These are phyloP conservation scores for Ustilago loliicola DNA, from an alignment of 1,284 basidiomycete species.

Conservation along the genomic window DNA sequence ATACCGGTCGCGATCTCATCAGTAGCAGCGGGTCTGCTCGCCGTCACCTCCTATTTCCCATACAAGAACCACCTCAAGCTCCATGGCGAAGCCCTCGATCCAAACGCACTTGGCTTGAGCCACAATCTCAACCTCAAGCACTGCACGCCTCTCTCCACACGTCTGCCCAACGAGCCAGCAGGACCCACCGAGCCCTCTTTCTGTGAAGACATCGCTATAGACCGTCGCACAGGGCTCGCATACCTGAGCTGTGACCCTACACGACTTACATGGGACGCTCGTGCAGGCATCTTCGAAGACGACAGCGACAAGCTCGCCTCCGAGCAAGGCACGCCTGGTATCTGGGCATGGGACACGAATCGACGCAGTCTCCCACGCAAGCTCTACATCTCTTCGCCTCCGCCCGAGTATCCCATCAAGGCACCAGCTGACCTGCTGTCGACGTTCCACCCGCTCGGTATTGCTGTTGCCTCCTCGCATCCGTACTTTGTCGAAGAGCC, in stretches of 20 bases:
- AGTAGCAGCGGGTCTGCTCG: constrained; percentile 39
- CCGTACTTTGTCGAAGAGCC: constrained; percentile 44
- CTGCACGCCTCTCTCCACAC: constrained; percentile 30
- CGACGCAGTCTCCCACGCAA: constrained; percentile 28
- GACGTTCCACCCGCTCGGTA: constrained; percentile 54
- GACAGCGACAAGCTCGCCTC: constrained; percentile 17
- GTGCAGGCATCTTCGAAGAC: constrained; percentile 46
- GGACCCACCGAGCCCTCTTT: constrained; percentile 46
- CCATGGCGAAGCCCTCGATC: constrained; percentile 28
- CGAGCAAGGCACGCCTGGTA: constrained; percentile 34
- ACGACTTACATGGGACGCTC: constrained; percentile 54
- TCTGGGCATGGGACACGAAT: constrained; percentile 58
- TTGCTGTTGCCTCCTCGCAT: constrained; percentile 46
- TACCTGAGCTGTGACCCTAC: constrained; percentile 60
- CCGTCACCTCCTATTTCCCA: constrained; percentile 47
- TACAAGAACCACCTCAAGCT: constrained; percentile 48
- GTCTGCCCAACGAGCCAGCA: constrained; percentile 37
- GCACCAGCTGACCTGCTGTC: constrained; percentile 35
- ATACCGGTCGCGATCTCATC: constrained; percentile 40
- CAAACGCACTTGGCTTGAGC: neutral
- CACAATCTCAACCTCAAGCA: constrained; percentile 44
- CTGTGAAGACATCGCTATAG: constrained; percentile 58
- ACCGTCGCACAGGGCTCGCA: constrained; percentile 47
- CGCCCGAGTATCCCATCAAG: constrained; percentile 28
- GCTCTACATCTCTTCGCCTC: constrained; percentile 48